These are phyloP conservation scores for Avena eriantha DNA, from an alignment of 176 grass and related monocot genomes.

Conservation along the genomic window DNA sequence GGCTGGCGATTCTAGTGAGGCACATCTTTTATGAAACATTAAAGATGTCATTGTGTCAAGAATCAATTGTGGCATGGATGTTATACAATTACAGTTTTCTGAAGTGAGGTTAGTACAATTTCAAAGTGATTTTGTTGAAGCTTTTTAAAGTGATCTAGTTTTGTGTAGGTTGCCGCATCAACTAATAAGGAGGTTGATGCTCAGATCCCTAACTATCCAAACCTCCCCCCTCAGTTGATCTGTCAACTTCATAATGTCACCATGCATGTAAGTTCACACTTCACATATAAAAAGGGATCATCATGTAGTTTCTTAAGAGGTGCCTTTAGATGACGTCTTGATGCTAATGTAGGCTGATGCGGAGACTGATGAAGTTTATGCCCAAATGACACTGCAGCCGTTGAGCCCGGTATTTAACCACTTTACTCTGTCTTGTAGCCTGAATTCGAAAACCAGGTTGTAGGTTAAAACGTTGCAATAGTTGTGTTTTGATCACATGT, in stretches of 20 bases:
- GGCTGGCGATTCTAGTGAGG: not conserved
- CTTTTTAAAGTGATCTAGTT: not conserved
- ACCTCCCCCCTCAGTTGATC: slow-evolving; percentile 89
- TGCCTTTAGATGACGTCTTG: slow-evolving; percentile 1
- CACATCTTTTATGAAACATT: not conserved
- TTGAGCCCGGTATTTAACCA: slow-evolving; percentile 69
- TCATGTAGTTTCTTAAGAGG: slow-evolving; percentile 45
- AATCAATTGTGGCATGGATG: slow-evolving; percentile 9
- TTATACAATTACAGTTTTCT: not conserved
- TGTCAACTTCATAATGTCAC: slow-evolving; percentile 99
- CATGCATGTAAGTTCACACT: slow-evolving; percentile 83
- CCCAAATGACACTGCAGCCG: slow-evolving; percentile 95
- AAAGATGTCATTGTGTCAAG: not conserved
- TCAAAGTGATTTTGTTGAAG: not conserved
- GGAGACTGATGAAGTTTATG: slow-evolving; percentile 98
- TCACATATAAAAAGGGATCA: slow-evolving; percentile 8
- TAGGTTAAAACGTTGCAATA: not conserved
- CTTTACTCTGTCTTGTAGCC: slow-evolving; percentile 19
- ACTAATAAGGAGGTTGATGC: slow-evolving; percentile 94
- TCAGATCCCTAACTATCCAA: slow-evolving; percentile 95
- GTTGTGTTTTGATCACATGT: slow-evolving; percentile 26
- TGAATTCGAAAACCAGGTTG: not conserved
- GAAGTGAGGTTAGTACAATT: slow-evolving; percentile 21
- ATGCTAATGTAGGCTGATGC: slow-evolving; percentile 73
- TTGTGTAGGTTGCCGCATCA: slow-evolving; percentile 80